These are phyloP conservation scores for Cyclotella distinguenda DNA, from an alignment of 108 stramenopile species.

Conservation along the genomic window DNA sequence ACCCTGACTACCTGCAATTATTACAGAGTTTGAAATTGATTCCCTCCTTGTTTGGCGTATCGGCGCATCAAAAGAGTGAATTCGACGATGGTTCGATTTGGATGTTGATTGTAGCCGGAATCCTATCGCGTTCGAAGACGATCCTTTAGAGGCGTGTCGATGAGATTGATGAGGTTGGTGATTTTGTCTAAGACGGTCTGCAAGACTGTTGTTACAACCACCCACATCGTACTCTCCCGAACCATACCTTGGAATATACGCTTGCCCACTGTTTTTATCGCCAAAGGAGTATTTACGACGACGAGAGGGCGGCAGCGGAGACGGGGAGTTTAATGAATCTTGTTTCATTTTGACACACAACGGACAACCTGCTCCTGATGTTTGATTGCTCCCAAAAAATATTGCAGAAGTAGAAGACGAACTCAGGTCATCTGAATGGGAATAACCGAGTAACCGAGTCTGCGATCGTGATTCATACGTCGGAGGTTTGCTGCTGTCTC, in stretches of 20 bases:
- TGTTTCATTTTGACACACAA: neutral
- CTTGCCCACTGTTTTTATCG: neutral
- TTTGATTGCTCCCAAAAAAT: neutral
- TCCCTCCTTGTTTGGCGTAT: conserved; percentile 1
- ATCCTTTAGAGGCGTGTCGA: neutral
- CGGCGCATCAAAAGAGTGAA: conserved; percentile 20
- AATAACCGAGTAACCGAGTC: neutral
- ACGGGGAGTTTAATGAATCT: conserved; percentile 6
- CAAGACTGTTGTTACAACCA: neutral
- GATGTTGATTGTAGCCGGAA: neutral
- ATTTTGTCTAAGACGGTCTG: neutral
- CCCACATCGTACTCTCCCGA: conserved; percentile 5
- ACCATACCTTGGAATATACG: neutral
- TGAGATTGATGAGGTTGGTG: neutral
- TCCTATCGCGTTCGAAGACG: neutral
- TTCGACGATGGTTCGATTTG: conserved; percentile 14
- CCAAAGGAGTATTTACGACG: conserved; percentile 2
- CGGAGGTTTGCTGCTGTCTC: neutral
- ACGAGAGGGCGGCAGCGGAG: conserved; percentile 8
- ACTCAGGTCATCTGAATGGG: conserved; percentile 8
- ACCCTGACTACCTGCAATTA: conserved; percentile 17
- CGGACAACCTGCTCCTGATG: neutral
- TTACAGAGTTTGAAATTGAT: conserved; percentile 16
- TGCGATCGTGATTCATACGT: neutral
- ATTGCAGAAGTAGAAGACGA: neutral